Percentiles rank a stretch among this genome's conserved stretches.
These are phyloP conservation scores for Helichrysum umbraculigerum DNA, from an alignment of 129 eudicot genomes.

Conservation along the genomic window DNA sequence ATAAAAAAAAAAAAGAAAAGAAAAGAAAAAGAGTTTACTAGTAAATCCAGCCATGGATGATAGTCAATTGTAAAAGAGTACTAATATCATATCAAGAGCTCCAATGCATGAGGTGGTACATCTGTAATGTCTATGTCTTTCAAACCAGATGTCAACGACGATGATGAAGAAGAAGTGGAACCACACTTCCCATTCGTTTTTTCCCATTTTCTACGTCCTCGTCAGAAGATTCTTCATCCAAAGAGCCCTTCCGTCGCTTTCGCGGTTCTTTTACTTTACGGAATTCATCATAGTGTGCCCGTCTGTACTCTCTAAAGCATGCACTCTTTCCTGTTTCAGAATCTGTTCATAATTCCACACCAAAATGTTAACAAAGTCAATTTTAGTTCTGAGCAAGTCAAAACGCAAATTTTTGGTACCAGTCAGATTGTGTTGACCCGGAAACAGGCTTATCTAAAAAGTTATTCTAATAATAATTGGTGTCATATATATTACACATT, in stretches of 20 bases:
- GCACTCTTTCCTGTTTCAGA: conserved; percentile 43
- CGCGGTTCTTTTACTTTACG: conserved; percentile 63
- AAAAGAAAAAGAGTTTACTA: not conserved
- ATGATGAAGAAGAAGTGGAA: conserved; percentile 22
- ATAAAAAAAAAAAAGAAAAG: too few species aligned
- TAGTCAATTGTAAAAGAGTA: not conserved
- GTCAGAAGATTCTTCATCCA: conserved; percentile 57
- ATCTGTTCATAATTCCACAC: conserved; percentile 27
- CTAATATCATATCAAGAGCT: not conserved
- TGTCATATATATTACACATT: not conserved
- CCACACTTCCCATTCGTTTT: conserved; percentile 26
- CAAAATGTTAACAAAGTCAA: not conserved
- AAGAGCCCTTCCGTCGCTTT: conserved; percentile 40
- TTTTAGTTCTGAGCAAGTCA: not conserved
- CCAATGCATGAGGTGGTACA: conserved; percentile 2
- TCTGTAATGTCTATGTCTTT: conserved; percentile 44
- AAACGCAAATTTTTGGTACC: too few species aligned
- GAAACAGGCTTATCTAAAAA: not conserved
- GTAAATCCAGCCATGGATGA: not conserved
- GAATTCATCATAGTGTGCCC: conserved; percentile 83
- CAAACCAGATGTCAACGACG: conserved; percentile 42
- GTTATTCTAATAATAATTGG: not conserved
- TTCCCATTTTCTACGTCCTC: conserved; percentile 36
- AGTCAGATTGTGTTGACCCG: not conserved
- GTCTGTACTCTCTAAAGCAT: conserved; percentile 67